Base-by-base conservation (phyloP, 164 flowering plant species). In the Amborella trichopoda region DNA sequence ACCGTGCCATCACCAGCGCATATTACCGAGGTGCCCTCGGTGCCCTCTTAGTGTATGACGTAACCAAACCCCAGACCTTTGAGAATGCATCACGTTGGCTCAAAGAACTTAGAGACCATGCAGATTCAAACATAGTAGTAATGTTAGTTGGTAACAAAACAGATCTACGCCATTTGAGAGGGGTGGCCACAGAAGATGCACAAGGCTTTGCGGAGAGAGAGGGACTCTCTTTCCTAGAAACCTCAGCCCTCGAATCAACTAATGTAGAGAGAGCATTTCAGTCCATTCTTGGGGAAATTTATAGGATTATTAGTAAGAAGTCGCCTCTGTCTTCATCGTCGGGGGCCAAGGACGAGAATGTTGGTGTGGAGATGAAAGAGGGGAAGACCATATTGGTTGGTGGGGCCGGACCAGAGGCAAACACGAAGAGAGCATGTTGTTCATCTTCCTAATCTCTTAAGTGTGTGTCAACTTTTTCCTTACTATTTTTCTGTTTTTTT, bases 1-100 rank as follows among this genome's bases (percentile, higher is more conserved):
- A 77, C 57, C 63, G 89, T 55, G 89, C 89, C 28, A 81, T 81
- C 30, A 81, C 84, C 32, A 77, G 78, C 52, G 89, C 89, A 23
- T 81, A 81, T 39, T 81, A 81, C 30, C 52, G 89, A 33, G 89
- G 89, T 27, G 84, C 89, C 6, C 72, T 78, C 8, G 88, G 88
- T 51, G 88, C 88, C 39, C 77, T 80, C 55, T 68, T 80, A 6
- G 83, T 80, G 3, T 80, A 77, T 44, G 87, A 80, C 53, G 73
- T 73, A 14, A 77, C 88, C n/a, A 80, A 80, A 43, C 76, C 81
- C 20, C 69, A 68, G 24, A 69, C 88, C 6, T 77, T 80, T 54
- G 81, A 80, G 33, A 80, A 80, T 53, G 77, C 77, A 6, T 65
- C 66, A 53, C 50, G 89, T 26, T 80, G 89, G 88, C 68, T 80